Evolutionary conservation across 768 basidiomycete species (phyloP), one percentile per base, ranked within the genome.

Genomic region (Pulveroboletus frians): DNA sequence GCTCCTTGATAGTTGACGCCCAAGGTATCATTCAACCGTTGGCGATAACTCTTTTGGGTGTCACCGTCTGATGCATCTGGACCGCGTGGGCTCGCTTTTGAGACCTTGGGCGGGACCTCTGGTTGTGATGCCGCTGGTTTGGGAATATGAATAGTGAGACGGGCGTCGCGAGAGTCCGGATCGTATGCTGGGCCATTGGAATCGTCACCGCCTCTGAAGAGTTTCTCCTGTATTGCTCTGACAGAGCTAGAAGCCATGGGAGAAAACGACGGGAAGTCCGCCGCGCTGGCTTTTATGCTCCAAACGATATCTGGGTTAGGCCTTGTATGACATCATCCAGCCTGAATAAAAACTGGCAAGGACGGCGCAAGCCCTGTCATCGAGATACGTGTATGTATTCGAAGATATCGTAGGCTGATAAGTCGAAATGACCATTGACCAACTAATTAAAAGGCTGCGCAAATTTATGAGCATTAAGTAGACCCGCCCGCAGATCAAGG

Each of bases 1-100:
- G 80, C 81, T 11, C 89, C 88, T 43, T 83, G 78, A 66, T 94
- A 98, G 30, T 83, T 73, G 4, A 71, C 58, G 1, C 89, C 89
- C 29, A 94, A 73, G 49, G 70, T 69, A 52, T 81, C 74, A 26
- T 75, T 72, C 26, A 96, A 71, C 27, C 82, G 75, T 60, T 87
- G 80, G 43, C 88, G 78, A 67, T 85, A 85, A 49, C 34, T 67
- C 41, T 49, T 39, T 74, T 60, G 50, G 52, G 43, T 32, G 11
- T 48, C 44, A 15, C 49, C 49, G 37, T 53, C 31, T 45, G 47
- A 29, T 59, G 34, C 41, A 41, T 17, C 9, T 15, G 15, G 1
- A 34, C 41, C 45, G 34, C 39, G 55, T 39, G 75, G 70, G 4
- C 66, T 58, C 23, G 60, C 57, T 57, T 76, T 81, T 37, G 64